Conservation (phyloP, 2,329 filamentous ascomycete species). For the Ampelomyces quisqualis region DNA sequence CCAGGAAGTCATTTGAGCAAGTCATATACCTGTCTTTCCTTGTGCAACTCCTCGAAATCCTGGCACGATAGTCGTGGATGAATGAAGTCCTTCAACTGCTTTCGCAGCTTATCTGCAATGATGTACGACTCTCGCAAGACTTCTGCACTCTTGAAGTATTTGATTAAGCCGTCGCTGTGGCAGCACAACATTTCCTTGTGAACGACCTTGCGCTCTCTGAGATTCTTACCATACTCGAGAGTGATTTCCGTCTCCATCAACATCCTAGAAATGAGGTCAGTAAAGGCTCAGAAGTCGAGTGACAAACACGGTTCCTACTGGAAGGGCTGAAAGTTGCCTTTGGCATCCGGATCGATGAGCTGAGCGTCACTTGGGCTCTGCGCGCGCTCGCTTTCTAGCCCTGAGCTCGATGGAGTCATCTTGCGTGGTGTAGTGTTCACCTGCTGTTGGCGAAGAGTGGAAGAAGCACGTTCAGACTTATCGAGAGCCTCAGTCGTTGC, state of each 20-base stretch:
- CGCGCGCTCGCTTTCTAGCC: neutral
- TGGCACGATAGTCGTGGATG: neutral
- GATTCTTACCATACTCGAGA: conserved; percentile 14
- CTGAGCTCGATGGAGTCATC: neutral
- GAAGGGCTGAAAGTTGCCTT: neutral
- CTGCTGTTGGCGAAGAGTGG: neutral
- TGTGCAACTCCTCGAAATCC: conserved; percentile 3
- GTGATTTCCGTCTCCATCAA: conserved; percentile 15
- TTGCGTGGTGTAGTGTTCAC: too few species aligned
- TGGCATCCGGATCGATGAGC: neutral
- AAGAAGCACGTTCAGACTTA: neutral
- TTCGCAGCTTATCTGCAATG: neutral
- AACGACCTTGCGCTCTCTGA: conserved; percentile 5
- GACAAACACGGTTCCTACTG: neutral
- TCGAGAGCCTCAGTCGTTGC: neutral
- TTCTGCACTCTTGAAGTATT: conserved; percentile 7
- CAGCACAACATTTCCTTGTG: conserved; percentile 15
- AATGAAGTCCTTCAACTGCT: neutral
- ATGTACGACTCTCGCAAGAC: neutral
- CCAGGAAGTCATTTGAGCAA: neutral
- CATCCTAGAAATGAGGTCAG: conserved; percentile 1
- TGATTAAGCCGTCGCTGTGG: conserved; percentile 10
- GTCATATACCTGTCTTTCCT: too few species aligned
- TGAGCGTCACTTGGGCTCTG: neutral
- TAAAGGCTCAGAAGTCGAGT: neutral